Evolutionary conservation across 352 stramenopile species (phyloP).

Genomic region (Pythium apleroticum): DNA sequence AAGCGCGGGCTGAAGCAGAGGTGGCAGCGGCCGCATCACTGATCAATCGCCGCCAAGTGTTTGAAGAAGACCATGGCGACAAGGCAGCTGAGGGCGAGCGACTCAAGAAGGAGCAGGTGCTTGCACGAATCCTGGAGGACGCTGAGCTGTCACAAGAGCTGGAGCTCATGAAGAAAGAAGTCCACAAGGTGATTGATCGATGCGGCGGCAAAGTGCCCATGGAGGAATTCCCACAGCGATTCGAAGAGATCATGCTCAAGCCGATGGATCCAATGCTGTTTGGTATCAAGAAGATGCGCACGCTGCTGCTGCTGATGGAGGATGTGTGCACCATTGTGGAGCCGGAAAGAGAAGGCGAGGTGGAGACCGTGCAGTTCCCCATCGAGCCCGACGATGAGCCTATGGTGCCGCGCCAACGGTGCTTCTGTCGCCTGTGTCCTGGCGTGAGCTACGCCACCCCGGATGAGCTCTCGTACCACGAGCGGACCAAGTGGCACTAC

Average conservation of each 20-base stretch:
- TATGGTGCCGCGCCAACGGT: slow-evolving; percentile 45
- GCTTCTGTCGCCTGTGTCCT: slow-evolving; percentile 61
- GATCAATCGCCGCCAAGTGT: slow-evolving; percentile 41
- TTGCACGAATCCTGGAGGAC: slow-evolving; percentile 47
- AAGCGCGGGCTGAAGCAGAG: neutral
- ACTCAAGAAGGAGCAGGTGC: slow-evolving; percentile 47
- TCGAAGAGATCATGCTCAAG: slow-evolving; percentile 73
- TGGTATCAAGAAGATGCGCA: slow-evolving; percentile 81
- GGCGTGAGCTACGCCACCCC: slow-evolving; percentile 67
- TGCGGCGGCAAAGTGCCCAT: slow-evolving; percentile 51
- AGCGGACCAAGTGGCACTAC: slow-evolving; percentile 79
- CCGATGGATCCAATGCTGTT: slow-evolving; percentile 48
- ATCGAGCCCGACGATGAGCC: slow-evolving; percentile 39
- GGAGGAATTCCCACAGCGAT: slow-evolving; percentile 45
- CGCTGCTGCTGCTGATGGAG: slow-evolving; percentile 52
- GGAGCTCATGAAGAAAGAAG: slow-evolving; percentile 64
- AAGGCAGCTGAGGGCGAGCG: slow-evolving; percentile 17
- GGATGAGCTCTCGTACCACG: slow-evolving; percentile 55
- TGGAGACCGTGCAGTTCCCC: slow-evolving; percentile 66
- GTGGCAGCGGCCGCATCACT: neutral
- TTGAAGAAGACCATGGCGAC: slow-evolving; percentile 38
- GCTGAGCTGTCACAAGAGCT: slow-evolving; percentile 48
- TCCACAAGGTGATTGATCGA: slow-evolving; percentile 69
- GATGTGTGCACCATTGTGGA: slow-evolving; percentile 53
- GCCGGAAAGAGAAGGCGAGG: slow-evolving; percentile 45